Percentiles rank a stretch among this genome's conserved stretches.
Conservation (phyloP, 495 filamentous ascomycete species). For the Glonium stellatum region DNA sequence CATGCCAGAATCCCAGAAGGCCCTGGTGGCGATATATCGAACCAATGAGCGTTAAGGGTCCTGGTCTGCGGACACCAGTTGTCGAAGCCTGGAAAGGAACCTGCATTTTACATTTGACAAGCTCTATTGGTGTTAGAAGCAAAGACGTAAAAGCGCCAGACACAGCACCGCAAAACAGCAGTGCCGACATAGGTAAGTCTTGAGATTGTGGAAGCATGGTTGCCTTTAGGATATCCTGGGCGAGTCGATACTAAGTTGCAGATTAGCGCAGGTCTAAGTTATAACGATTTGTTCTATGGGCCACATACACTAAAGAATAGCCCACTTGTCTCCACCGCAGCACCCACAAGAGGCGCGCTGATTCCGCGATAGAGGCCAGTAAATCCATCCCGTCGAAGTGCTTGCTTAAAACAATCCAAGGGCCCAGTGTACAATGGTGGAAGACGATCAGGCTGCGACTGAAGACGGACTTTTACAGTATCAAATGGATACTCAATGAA, state of each 20-base stretch:
- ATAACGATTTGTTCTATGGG: background rate
- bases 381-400: slow-evolving; percentile 64
- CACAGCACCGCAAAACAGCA: slow-evolving; percentile 70
- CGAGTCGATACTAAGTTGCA: slow-evolving; percentile 48
- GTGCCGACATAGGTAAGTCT: slow-evolving; percentile 58
- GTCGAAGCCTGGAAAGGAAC: slow-evolving; percentile 47
- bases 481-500: slow-evolving; percentile 97
- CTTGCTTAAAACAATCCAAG: slow-evolving; percentile 87
- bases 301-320: slow-evolving; percentile 71
- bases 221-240: slow-evolving; percentile 57
- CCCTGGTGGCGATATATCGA: slow-evolving; percentile 77
- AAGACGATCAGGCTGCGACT: slow-evolving; percentile 74
- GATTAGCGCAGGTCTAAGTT: slow-evolving; percentile 19
- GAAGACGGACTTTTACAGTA: slow-evolving; percentile 84
- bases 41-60: slow-evolving; percentile 57
- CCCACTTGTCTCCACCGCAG: slow-evolving; percentile 86
- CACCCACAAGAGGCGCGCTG: slow-evolving; percentile 81
- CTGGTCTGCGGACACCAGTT: slow-evolving; percentile 29
- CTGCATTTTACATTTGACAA: slow-evolving; percentile 99
- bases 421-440: slow-evolving; percentile 81
- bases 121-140: slow-evolving; percentile 87
- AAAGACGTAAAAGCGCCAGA: slow-evolving; percentile 88
- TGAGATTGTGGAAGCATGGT: slow-evolving; percentile 47
- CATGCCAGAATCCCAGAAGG: slow-evolving; percentile 83
- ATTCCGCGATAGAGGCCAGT: slow-evolving; percentile 87